Evolutionary conservation across 768 basidiomycete genomes (phyloP).

Genomic region (Tricholoma terreum): DNA sequence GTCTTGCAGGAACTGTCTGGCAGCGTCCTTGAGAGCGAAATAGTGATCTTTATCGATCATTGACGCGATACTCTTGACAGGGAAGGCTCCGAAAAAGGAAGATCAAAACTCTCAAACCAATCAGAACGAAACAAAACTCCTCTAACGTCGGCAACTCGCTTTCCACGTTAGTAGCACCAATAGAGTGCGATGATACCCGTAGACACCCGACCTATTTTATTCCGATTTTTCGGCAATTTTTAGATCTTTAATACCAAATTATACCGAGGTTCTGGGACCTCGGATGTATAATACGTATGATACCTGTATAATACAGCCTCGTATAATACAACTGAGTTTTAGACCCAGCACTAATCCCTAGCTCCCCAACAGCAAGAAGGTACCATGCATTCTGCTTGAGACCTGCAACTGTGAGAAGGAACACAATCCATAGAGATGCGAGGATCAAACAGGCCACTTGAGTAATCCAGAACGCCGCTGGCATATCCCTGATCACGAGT

Average conservation of each 20-base stretch:
- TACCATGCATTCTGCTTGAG: slow-evolving; percentile 5
- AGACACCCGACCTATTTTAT: not conserved
- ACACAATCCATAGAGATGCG: not conserved
- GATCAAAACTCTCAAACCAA: not conserved
- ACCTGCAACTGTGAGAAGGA: not conserved
- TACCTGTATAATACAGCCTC: too few species aligned
- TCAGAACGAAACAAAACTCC: not conserved
- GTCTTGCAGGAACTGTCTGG: too few species aligned
- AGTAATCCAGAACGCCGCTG: too few species aligned
- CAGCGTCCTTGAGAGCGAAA: not conserved
- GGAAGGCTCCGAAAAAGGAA: not conserved
- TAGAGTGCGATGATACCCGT: not conserved
- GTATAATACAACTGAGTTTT: too few species aligned
- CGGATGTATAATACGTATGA: too few species aligned
- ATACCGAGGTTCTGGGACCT: too few species aligned
- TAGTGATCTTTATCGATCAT: not conserved
- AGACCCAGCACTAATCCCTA: too few species aligned
- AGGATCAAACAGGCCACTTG: too few species aligned
- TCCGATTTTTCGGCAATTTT: too few species aligned
- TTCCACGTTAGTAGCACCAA: not conserved
- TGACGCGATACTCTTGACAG: not conserved
- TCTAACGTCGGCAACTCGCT: not conserved
- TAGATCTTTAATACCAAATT: too few species aligned
- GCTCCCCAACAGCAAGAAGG: too few species aligned
- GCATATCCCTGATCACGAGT: not conserved